Conservation (phyloP, 441 rosid genomes). For the Theobroma grandiflorum region DNA sequence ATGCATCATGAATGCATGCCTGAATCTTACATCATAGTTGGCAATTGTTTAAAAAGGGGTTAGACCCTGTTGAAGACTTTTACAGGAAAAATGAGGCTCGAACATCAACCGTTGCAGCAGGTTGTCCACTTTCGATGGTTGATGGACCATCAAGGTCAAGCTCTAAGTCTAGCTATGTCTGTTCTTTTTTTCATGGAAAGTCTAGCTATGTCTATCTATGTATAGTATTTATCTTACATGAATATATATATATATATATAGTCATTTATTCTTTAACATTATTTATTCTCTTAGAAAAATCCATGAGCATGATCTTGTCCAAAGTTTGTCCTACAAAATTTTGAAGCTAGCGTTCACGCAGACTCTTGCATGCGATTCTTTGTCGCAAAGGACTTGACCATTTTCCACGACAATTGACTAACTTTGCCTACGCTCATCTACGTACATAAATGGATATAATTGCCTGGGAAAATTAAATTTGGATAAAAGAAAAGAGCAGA, state of each 20-base stretch:
- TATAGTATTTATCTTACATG: neutral
- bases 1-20: neutral
- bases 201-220: neutral
- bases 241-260: neutral
- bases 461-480: no score
- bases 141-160: neutral
- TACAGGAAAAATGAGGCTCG: neutral
- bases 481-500: neutral
- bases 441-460: no score
- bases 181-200: no score
- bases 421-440: neutral
- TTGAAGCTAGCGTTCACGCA: neutral
- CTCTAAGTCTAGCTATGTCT: neutral
- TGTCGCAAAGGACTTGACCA: neutral
- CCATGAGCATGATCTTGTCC: neutral
- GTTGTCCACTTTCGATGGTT: neutral
- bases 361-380: constrained; percentile 1
- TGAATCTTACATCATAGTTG: neutral
- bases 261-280: neutral
- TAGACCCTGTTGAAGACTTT: neutral
- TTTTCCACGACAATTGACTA: neutral
- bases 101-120: neutral
- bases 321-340: neutral
- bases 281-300: neutral
- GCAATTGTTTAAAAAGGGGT: neutral